These are phyloP conservation scores for Onygenales sp. DNA, from an alignment of 2,329 filamentous ascomycete genomes.

Conservation along the genomic window DNA sequence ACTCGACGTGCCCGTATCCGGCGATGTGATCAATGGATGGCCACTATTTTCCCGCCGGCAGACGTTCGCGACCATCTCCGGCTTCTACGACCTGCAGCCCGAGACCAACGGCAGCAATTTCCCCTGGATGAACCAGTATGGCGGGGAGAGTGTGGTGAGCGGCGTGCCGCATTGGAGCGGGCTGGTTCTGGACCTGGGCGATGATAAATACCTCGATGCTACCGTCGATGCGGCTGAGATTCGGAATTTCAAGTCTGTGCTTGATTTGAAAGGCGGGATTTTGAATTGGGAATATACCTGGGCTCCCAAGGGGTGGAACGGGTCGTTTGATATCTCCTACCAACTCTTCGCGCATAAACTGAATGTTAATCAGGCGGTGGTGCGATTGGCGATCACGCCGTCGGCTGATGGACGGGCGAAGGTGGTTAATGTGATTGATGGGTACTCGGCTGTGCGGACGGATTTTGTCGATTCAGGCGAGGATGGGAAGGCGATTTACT, in stretches of 20 bases:
- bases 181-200: conserved; percentile 47
- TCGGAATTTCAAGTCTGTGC: conserved; percentile 49
- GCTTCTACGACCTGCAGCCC: conserved; percentile 55
- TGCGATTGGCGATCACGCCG: conserved; percentile 51
- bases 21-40: conserved; percentile 55
- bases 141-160: conserved; percentile 60
- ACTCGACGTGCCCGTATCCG: conserved; percentile 40
- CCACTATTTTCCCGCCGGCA: conserved; percentile 55
- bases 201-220: conserved; percentile 49
- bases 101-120: conserved; percentile 55
- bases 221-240: conserved; percentile 51
- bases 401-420: conserved; percentile 45
- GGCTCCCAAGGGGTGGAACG: conserved; percentile 43
- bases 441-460: conserved; percentile 57
- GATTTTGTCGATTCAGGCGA: conserved; percentile 48
- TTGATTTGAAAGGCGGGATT: conserved; percentile 55
- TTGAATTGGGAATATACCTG: conserved; percentile 58
- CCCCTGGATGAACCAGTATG: conserved; percentile 59
- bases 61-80: conserved; percentile 57
- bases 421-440: conserved; percentile 59
- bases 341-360: conserved; percentile 58
- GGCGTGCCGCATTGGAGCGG: conserved; percentile 62
- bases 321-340: conserved; percentile 52
- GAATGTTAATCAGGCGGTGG: conserved; percentile 50
- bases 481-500: conserved; percentile 51